Base-by-base conservation (phyloP, 805 yeast species). In the Sugiyamaella marilandica region DNA sequence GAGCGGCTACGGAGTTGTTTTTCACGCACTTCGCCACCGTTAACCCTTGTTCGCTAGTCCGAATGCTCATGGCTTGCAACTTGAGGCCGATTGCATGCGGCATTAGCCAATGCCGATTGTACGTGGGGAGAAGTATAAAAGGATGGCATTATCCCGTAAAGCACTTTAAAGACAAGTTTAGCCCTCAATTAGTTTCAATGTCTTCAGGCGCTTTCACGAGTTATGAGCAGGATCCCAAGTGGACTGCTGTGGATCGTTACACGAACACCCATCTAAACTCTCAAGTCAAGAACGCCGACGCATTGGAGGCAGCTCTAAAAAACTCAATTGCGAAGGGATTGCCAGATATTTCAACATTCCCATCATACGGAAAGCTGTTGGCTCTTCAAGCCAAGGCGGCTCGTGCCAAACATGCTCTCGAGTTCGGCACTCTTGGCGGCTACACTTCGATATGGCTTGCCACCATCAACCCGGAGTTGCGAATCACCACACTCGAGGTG, bases 371-470 rank as follows among this genome's bases (percentile, higher is more conserved):
- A 5, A 55, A 55, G 41, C 39, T 52, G 19, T 48, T 55, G 5
- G 41, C 45, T 19, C 21, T 55, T 11, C 39, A 46, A 8, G 55
- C 52, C n/a, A 24, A 29, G 21, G 31, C 47, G 26, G 46, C 39
- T 24, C 53, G 53, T n/a, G 58, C 53, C 2, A 41, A 48, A 19
- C 24, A 45, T 9, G 52, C 47, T 8, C 55, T 55, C 3, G 58
- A 55, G 24, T 19, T 55, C 13, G 58, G 58, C 10, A 53, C 56
- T 13, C 52, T 53, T 7, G 56, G 55, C 2, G 60, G 59, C 16
- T 57, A 46, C 39, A 47, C 55, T 11, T 41, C 59, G 11, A 53
- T 55, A 13, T 26, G 43, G 35, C 33, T 57, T 11, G 54, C 59
- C 8, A 47, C 43, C 11, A 54, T 39, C 13, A 43, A 56, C 18